Evolutionary conservation across 345 rosid genomes (phyloP).

Genomic region (Rubroshorea leprosula): DNA sequence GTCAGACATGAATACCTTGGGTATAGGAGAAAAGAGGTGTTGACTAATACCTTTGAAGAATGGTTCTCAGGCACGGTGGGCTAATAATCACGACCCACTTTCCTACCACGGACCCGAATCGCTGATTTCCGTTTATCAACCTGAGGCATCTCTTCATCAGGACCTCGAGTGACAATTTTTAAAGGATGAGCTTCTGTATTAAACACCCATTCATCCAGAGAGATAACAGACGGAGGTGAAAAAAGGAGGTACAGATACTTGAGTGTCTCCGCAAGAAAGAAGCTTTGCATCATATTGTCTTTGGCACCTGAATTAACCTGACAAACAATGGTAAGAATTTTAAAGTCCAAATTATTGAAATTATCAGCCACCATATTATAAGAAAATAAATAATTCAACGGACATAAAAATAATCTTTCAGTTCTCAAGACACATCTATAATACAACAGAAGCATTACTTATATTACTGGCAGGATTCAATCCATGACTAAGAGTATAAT

Average conservation of each 20-base stretch:
- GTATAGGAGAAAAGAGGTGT: not conserved
- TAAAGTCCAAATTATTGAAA: not conserved
- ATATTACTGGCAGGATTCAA: too few relatives aligned
- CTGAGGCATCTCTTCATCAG: slow-evolving; percentile 17
- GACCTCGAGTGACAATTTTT: slow-evolving; percentile 52
- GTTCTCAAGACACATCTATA: not conserved
- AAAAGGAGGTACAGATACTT: slow-evolving; percentile 87
- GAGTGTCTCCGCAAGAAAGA: slow-evolving; percentile 93
- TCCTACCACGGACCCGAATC: slow-evolving; percentile 20
- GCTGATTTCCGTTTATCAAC: slow-evolving; percentile 10
- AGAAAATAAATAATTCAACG: not conserved
- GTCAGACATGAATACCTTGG: not conserved
- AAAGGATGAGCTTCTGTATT: slow-evolving; percentile 97
- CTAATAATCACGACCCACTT: slow-evolving; percentile 21
- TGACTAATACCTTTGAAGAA: not conserved
- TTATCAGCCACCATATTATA: not conserved
- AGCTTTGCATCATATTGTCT: slow-evolving; percentile 98
- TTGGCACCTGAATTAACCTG: slow-evolving; percentile 82
- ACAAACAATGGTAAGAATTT: not conserved
- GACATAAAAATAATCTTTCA: not conserved
- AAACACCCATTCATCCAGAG: slow-evolving; percentile 97
- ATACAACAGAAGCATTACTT: too few relatives aligned
- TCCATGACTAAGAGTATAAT: too few relatives aligned
- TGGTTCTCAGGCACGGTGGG: not conserved
- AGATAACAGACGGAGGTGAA: slow-evolving; percentile 71